Evolutionary conservation across 805 yeast species (phyloP).

Genomic region (Saturnispora ahearnii): DNA sequence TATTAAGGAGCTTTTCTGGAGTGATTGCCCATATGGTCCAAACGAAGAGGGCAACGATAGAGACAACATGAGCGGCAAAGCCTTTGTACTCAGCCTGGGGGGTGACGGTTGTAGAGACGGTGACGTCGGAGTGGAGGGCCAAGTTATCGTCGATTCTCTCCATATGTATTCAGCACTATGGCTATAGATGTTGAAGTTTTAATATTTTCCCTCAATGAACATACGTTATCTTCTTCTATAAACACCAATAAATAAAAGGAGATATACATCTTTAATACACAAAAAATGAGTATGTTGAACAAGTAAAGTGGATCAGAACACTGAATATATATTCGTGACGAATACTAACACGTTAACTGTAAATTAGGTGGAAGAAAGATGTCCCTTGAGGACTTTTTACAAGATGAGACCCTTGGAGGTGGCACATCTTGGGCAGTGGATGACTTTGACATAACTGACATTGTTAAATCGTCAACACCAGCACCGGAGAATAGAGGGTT

Average conservation of each 20-base stretch:
- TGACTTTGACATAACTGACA: constrained; percentile 55
- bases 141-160: constrained; percentile 34
- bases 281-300: not conserved
- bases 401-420: constrained; percentile 38
- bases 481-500: not conserved
- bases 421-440: constrained; percentile 50
- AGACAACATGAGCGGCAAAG: constrained; percentile 69
- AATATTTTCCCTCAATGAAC: not conserved
- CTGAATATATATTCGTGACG: not conserved
- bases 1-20: constrained; percentile 50
- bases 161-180: not conserved
- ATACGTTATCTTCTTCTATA: not conserved
- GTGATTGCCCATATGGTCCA: constrained; percentile 69
- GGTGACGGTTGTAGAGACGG: constrained; percentile 44
- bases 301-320: not conserved
- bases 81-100: constrained; percentile 78
- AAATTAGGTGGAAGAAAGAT: constrained; percentile 29
- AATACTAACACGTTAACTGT: not conserved
- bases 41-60: constrained; percentile 43
- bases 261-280: not conserved
- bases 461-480: constrained; percentile 35
- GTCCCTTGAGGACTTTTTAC: constrained; percentile 38
- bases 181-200: not conserved
- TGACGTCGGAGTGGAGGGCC: constrained; percentile 60
- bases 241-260: not conserved